These are phyloP conservation scores for Quercus phellos DNA, from an alignment of 331 rosid species.

Conservation along the genomic window DNA sequence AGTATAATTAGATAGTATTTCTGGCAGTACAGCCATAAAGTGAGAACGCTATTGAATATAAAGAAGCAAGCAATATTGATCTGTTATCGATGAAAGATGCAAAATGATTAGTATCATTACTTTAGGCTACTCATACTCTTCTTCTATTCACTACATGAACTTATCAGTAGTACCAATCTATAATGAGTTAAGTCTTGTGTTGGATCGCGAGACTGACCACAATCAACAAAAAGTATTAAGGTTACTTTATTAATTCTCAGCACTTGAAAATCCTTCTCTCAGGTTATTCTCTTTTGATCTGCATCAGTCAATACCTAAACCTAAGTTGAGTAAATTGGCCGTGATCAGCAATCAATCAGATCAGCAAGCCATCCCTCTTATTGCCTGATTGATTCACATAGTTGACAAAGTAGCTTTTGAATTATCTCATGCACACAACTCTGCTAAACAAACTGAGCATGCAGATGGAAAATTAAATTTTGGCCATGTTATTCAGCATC, in stretches of 20 bases:
- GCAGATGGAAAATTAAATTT: not conserved
- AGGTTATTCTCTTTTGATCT: not conserved
- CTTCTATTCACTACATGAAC: not conserved
- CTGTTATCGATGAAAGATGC: not conserved
- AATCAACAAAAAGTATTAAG: not conserved
- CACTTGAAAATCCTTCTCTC: not conserved
- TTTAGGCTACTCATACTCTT: not conserved
- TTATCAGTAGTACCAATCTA: not conserved
- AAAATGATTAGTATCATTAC: not conserved
- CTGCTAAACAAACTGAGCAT: slow-evolving; percentile 12
- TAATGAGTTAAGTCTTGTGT: not conserved
- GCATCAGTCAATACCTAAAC: not conserved
- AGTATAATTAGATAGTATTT: slow-evolving; percentile 10
- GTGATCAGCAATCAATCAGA: not conserved
- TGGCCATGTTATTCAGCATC: not conserved
- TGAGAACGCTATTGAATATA: slow-evolving; percentile 1
- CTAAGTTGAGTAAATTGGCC: not conserved
- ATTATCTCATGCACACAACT: slow-evolving; percentile 12
- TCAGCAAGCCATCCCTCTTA: slow-evolving; percentile 5
- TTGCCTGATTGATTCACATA: not conserved
- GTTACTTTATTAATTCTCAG: not conserved
- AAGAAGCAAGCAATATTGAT: slow-evolving; percentile 2
- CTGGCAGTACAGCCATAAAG: not conserved
- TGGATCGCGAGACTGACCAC: not conserved
- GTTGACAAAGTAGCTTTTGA: not conserved